Percentiles rank a stretch among this genome's conserved stretches.
These are phyloP conservation scores for Trichosporon faecale DNA, from an alignment of 1,284 basidiomycete genomes.

Conservation along the genomic window DNA sequence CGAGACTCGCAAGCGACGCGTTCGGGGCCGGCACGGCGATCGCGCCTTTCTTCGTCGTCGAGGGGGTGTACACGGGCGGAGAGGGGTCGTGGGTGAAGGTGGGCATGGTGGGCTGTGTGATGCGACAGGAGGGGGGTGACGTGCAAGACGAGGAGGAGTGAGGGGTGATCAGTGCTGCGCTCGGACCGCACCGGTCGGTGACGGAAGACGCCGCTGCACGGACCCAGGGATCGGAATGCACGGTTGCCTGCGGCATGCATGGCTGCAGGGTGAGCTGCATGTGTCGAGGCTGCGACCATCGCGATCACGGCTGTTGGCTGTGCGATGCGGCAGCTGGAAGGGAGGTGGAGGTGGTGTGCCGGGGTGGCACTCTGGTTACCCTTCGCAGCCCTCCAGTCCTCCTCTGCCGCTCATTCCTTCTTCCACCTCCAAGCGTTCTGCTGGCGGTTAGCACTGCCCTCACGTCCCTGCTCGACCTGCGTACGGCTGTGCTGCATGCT, in stretches of 20 bases:
- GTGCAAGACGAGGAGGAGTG: not conserved
- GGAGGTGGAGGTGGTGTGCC: too few relatives aligned
- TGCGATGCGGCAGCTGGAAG: too few relatives aligned
- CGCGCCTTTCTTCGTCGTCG: not conserved
- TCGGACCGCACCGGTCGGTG: not conserved
- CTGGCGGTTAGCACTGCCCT: too few relatives aligned
- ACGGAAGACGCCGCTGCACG: not conserved
- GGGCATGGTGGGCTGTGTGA: not conserved
- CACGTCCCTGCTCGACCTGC: too few relatives aligned
- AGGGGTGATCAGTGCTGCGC: not conserved
- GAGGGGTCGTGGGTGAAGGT: not conserved
- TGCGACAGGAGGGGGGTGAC: not conserved
- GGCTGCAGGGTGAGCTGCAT: too few relatives aligned
- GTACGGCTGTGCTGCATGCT: too few relatives aligned
- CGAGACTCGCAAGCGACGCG: not conserved
- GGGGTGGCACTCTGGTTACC: too few relatives aligned
- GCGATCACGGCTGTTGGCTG: too few relatives aligned
- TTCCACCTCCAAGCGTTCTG: too few relatives aligned
- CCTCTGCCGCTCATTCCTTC: too few relatives aligned
- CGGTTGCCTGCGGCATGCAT: not conserved
- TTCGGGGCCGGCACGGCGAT: not conserved
- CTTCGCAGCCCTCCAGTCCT: too few relatives aligned
- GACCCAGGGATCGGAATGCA: not conserved
- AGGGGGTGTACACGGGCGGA: not conserved
- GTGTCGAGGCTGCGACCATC: too few relatives aligned